Evolutionary conservation across 176 grass and related monocot genomes (phyloP).

Genomic region (Musa itinerans): DNA sequence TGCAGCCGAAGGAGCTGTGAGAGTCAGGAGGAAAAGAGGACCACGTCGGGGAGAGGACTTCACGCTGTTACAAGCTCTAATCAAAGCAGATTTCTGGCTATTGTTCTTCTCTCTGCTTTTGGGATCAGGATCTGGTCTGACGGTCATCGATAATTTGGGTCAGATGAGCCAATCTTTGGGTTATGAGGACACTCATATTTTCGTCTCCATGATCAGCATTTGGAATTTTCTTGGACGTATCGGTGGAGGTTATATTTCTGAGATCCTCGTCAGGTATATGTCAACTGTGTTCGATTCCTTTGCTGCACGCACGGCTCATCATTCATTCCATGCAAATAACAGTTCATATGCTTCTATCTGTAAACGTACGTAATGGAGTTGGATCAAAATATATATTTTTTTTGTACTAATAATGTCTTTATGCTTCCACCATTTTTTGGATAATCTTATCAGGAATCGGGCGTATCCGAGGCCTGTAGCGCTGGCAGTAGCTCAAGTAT

Average conservation of each 20-base stretch:
- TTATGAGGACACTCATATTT: conserved; percentile 2
- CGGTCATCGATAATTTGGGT: conserved; percentile 6
- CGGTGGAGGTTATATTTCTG: conserved; percentile 5
- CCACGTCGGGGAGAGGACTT: conserved; percentile 12
- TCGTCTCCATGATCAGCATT: conserved; percentile 12
- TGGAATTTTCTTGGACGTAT: conserved; percentile 13
- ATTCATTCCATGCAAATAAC: too few species aligned
- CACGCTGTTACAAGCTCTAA: background rate
- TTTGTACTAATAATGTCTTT: too few species aligned
- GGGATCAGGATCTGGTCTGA: background rate
- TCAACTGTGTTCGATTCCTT: too few species aligned
- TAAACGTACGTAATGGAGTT: too few species aligned
- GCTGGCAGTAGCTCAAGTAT: background rate
- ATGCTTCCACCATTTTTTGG: too few species aligned
- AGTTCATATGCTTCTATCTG: too few species aligned
- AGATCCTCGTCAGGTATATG: conserved; percentile 1
- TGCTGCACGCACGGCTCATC: too few species aligned
- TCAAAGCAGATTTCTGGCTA: conserved; percentile 5
- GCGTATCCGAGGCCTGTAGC: conserved; percentile 5
- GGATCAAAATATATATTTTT: too few species aligned
- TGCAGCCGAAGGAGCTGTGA: conserved; percentile 5
- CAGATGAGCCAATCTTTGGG: conserved; percentile 8
- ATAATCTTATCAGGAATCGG: background rate
- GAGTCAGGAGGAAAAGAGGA: conserved; percentile 5
- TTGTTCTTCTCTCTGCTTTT: conserved; percentile 2